phyloP scores from a whole-genome alignment of 257 asterid species.

The Solanum dulcamara region DNA sequence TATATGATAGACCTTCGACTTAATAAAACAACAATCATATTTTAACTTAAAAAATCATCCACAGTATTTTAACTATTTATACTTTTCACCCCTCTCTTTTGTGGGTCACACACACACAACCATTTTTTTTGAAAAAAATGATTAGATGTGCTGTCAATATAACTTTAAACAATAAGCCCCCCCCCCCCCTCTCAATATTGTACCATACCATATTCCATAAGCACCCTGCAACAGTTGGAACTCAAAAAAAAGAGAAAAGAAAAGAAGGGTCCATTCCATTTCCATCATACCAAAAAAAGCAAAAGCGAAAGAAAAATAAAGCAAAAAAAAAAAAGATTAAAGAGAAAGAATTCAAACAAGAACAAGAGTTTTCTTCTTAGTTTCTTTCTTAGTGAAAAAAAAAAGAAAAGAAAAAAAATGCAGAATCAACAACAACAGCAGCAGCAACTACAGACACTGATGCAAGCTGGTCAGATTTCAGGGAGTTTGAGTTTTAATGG shows the following conservation, averaged over 20 bases:
- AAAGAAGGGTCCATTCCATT: background rate
- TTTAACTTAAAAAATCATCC: background rate
- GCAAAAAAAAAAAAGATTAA: background rate
- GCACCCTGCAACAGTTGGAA: background rate
- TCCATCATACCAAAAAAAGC: background rate
- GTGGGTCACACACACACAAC: background rate
- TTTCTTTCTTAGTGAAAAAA: background rate
- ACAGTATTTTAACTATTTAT: background rate
- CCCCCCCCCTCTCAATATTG: background rate
- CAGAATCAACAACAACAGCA: background rate
- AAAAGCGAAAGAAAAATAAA: background rate
- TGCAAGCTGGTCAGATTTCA: slow-evolving; percentile 8
- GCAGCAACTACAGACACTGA: slow-evolving; percentile 1
- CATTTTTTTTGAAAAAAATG: background rate
- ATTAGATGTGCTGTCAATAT: background rate
- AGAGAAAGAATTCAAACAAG: background rate
- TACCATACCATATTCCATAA: background rate
- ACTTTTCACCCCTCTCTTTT: background rate
- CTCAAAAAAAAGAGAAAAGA: background rate
- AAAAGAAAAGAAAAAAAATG: background rate
- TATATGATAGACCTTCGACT: background rate
- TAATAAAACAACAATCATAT: background rate
- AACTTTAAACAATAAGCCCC: background rate
- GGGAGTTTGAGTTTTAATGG: slow-evolving; percentile 8
- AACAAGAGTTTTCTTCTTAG: background rate